Conservation (phyloP, 345 rosid genomes). For the Odontarrhena argentea region DNA sequence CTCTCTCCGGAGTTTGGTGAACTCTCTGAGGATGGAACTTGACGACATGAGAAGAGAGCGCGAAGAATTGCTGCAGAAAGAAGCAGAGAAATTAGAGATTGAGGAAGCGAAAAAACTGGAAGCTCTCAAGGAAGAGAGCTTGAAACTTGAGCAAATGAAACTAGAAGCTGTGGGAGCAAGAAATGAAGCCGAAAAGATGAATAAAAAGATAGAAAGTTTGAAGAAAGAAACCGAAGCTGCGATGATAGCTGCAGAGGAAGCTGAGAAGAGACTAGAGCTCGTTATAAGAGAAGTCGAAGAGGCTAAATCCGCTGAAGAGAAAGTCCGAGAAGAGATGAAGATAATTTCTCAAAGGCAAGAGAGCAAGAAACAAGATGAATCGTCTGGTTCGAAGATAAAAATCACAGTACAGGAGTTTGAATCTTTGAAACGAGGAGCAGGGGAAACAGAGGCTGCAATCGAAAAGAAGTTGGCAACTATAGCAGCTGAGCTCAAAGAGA, state of each 20-base stretch:
- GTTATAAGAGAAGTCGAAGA: constrained; percentile 51
- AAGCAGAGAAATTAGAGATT: constrained; percentile 41
- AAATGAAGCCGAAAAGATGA: constrained; percentile 58
- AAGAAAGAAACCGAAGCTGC: constrained; percentile 56
- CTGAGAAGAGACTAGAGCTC: constrained; percentile 52
- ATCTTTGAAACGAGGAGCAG: constrained; percentile 52
- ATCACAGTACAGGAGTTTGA: constrained; percentile 61
- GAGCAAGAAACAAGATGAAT: constrained; percentile 26
- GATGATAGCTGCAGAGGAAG: constrained; percentile 43
- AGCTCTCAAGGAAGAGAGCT: constrained; percentile 37
- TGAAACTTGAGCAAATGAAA: constrained; percentile 44
- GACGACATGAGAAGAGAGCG: constrained; percentile 56
- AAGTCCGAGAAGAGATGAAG: constrained; percentile 55
- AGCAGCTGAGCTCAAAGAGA: constrained; percentile 50
- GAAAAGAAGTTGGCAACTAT: constrained; percentile 54
- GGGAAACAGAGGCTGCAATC: constrained; percentile 50
- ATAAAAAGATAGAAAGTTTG: constrained; percentile 41
- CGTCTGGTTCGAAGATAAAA: constrained; percentile 46
- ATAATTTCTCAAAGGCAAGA: constrained; percentile 44
- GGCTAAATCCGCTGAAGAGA: constrained; percentile 61
- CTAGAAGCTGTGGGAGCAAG: constrained; percentile 55
- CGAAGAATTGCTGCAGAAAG: constrained; percentile 38
- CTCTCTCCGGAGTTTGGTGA: constrained; percentile 51
- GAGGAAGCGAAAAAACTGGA: constrained; percentile 26
- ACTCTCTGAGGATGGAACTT: constrained; percentile 51